Conservation (phyloP, 176 grass and related monocot species). For the Zea luxurians region DNA sequence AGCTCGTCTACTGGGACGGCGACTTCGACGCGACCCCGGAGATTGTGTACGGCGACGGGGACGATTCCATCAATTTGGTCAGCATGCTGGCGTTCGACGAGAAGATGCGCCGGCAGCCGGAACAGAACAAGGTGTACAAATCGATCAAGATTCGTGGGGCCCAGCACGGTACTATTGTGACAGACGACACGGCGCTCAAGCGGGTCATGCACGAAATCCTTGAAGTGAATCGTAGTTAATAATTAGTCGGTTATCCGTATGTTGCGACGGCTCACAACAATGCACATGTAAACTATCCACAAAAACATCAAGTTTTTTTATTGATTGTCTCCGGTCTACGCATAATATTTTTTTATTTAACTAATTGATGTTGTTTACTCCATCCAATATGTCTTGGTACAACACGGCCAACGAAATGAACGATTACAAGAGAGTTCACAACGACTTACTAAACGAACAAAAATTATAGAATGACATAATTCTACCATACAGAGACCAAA, state of each 20-base stretch:
- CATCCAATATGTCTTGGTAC: too few species aligned
- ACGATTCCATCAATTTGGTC: not conserved
- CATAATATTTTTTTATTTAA: too few species aligned
- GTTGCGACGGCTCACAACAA: too few species aligned
- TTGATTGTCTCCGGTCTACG: too few species aligned
- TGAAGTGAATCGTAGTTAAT: not conserved
- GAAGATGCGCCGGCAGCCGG: not conserved
- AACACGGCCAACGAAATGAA: too few species aligned
- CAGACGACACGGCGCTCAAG: not conserved
- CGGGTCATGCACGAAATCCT: not conserved
- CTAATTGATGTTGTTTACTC: too few species aligned
- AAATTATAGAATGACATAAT: too few species aligned
- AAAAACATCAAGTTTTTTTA: too few species aligned
- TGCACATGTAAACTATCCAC: too few species aligned
- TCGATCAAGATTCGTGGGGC: not conserved
- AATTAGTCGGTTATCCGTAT: not conserved
- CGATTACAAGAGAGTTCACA: too few species aligned
- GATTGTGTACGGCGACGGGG: not conserved
- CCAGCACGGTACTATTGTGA: not conserved
- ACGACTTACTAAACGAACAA: too few species aligned
- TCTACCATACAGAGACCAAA: too few species aligned
- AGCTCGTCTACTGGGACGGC: not conserved
- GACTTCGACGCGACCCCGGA: not conserved
- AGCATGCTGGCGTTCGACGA: conserved; percentile 31
- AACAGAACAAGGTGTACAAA: not conserved